Base-by-base conservation (phyloP, 1,284 basidiomycete species). In the Cutaneotrichosporon arboriforme region DNA sequence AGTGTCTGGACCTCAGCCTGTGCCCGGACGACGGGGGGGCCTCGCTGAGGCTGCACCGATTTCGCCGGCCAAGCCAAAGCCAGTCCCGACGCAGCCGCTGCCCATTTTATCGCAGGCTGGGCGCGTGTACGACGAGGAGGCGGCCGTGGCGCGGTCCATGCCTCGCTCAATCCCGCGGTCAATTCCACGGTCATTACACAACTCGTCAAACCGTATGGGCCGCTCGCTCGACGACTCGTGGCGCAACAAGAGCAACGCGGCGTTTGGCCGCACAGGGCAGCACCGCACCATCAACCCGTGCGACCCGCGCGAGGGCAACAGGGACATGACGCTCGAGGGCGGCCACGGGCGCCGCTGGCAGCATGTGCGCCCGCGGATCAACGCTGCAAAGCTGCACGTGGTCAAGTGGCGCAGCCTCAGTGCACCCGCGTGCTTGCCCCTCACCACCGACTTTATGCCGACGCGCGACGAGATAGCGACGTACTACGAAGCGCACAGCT, bases 381-480 rank as follows among this genome's bases (percentile, higher is more conserved):
- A 81, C n/a, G 85, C 83, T 9, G 50, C 40, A 44, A 55, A 54
- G 26, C 88, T 89, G 66, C 86, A 93, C 63, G 84, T 90, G 31
- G 84, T 94, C 74, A 97, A 97, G 69, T 98, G 94, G 94, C 84
- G 84, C 58, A 86, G 85, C 14, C 83, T 92, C 71, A 81, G 86
- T 43, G 86, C 86, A 0, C 89, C 90, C 0, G 82, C 83, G 5
- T 97, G 90, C 69, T 79, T 98, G 8, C 94, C 94, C 1, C 80
- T 98, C 43, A 94, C 93, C 0, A 88, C 90, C n/a, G 89, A 93
- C 64, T 84, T 88, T 66, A 85, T 92, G 64, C 91, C 92, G 0
- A 81, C 83, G 0, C 80, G 79, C 14, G 79, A 83, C 12, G 88
- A 92, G 63, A 80, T 93, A 1, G 84, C 88, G 53, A 81, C 80